Evolutionary conservation across 805 yeast genomes (phyloP).

Genomic region (Maudiozyma serrabonitensis): DNA sequence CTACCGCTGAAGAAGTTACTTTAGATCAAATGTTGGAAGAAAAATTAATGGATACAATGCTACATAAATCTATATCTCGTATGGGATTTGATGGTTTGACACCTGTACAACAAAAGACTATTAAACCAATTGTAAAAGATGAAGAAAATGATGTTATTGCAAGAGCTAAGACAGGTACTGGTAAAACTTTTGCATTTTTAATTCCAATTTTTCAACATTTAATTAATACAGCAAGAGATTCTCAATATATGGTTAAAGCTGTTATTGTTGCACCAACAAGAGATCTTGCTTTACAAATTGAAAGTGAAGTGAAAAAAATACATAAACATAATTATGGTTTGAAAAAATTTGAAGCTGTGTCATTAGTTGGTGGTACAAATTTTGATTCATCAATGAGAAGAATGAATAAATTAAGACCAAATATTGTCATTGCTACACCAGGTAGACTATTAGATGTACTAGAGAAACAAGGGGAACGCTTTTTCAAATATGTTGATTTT

Average conservation of each 20-base stretch:
- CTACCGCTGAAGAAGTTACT: constrained; percentile 15
- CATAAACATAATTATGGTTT: constrained; percentile 22
- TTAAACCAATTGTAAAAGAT: constrained; percentile 44
- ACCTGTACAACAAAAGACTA: constrained; percentile 57
- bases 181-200: constrained; percentile 85
- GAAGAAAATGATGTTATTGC: constrained; percentile 55
- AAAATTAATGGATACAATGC: constrained; percentile 19
- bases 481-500: constrained; percentile 47
- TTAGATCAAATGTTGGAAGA: constrained; percentile 23
- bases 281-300: constrained; percentile 79
- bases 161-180: constrained; percentile 92
- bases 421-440: constrained; percentile 79
- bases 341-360: constrained; percentile 32
- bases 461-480: constrained; percentile 33
- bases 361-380: constrained; percentile 63
- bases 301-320: constrained; percentile 49
- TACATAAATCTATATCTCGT: constrained; percentile 30
- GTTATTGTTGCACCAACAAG: constrained; percentile 83
- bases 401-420: constrained; percentile 32
- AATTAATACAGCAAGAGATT: constrained; percentile 26
- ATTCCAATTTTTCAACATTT: constrained; percentile 63
- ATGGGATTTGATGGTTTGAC: constrained; percentile 49
- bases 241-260: constrained; percentile 39
- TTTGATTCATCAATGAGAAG: constrained; percentile 30
- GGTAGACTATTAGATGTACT: constrained; percentile 69